Conservation (phyloP, 2,329 filamentous ascomycete species). For the Elsinoe necatrix region DNA sequence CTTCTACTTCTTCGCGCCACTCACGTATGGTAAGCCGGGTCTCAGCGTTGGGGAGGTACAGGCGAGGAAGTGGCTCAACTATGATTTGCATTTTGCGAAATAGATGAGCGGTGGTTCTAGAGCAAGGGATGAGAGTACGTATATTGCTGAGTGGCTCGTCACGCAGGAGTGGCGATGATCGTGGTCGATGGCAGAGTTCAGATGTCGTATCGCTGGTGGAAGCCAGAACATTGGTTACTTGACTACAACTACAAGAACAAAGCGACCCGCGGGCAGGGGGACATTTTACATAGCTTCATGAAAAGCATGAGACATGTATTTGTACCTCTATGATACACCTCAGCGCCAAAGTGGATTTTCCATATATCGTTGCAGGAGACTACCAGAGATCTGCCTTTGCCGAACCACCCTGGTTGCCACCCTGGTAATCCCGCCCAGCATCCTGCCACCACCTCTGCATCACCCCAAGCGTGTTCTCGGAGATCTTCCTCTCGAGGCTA, state of each 20-base stretch:
- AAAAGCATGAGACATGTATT: constrained; percentile 11
- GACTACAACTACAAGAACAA: not conserved
- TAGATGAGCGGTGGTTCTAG: constrained; percentile 43
- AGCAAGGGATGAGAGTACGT: not conserved
- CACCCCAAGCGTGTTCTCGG: constrained; percentile 4
- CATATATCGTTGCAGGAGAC: not conserved
- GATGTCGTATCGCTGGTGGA: not conserved
- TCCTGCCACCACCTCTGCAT: constrained; percentile 6
- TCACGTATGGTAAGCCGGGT: constrained; percentile 92
- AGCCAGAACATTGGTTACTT: too few species aligned
- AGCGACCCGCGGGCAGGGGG: not conserved
- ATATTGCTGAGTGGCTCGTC: not conserved
- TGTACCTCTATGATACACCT: not conserved
- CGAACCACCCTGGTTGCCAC: too few species aligned
- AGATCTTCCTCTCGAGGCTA: constrained; percentile 1
- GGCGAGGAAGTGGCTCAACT: constrained; percentile 88
- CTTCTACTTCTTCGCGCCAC: constrained; percentile 88
- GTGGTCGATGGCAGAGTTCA: not conserved
- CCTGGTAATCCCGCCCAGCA: not conserved
- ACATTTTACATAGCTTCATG: not conserved
- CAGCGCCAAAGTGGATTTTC: not conserved
- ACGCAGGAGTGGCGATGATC: not conserved
- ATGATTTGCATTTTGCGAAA: constrained; percentile 98
- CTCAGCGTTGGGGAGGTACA: constrained; percentile 69
- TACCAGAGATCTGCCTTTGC: not conserved